Evolutionary conservation across 352 stramenopile species (phyloP).

Genomic region (Pythium guiyangense): DNA sequence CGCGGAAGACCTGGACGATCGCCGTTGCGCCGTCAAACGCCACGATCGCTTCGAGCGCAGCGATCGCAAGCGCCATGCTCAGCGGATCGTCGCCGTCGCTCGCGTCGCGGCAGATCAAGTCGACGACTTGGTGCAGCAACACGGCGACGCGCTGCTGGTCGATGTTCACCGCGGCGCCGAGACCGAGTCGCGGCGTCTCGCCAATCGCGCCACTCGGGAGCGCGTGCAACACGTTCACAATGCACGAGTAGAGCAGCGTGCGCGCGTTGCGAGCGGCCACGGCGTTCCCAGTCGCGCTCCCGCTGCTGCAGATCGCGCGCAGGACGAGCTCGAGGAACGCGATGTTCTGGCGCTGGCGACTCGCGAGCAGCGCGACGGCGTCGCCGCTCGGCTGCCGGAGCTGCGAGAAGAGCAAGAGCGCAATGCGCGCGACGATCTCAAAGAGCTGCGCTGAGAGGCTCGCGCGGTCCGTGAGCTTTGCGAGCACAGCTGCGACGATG

Average conservation of each 20-base stretch:
- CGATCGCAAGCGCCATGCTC: constrained; percentile 77
- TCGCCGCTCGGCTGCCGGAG: constrained; percentile 21
- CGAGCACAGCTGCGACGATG: constrained; percentile 57
- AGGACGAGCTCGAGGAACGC: constrained; percentile 63
- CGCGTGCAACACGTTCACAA: constrained; percentile 63
- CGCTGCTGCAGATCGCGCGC: constrained; percentile 55
- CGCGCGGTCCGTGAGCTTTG: constrained; percentile 51
- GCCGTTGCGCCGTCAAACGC: constrained; percentile 41
- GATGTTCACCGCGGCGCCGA: neutral
- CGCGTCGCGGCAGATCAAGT: constrained; percentile 68
- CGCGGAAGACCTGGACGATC: constrained; percentile 54
- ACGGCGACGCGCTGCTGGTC: constrained; percentile 15
- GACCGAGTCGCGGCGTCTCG: constrained; percentile 6
- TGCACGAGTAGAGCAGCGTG: constrained; percentile 71
- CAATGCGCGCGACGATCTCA: constrained; percentile 66
- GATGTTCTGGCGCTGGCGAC: constrained; percentile 28
- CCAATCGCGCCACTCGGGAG: constrained; percentile 16
- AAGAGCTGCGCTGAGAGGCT: constrained; percentile 64
- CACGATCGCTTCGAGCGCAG: constrained; percentile 62
- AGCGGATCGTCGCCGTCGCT: constrained; percentile 75
- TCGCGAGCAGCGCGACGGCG: constrained; percentile 12
- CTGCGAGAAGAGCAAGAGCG: constrained; percentile 57
- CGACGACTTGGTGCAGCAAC: constrained; percentile 54
- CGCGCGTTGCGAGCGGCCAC: constrained; percentile 66
- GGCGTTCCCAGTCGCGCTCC: constrained; percentile 58